These are phyloP conservation scores for Malassezia sp. DNA, from an alignment of 1,284 basidiomycete genomes.

Conservation along the genomic window DNA sequence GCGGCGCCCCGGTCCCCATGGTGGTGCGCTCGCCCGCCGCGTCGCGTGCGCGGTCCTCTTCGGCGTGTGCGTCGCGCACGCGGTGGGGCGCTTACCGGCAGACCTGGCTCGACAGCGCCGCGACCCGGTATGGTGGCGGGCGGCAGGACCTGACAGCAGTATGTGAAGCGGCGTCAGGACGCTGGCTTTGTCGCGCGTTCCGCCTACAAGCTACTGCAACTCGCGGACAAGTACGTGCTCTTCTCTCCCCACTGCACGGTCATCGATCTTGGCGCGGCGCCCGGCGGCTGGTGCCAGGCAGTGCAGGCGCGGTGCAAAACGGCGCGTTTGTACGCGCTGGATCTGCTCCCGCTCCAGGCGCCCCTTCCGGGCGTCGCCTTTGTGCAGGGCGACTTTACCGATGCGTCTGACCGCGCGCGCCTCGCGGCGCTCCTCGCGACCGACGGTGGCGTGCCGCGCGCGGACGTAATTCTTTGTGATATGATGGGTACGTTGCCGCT, in stretches of 20 bases:
- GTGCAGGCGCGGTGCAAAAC: conserved; percentile 3
- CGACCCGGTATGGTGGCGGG: neutral
- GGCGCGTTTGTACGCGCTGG: conserved; percentile 24
- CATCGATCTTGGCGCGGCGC: conserved; percentile 37
- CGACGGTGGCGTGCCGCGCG: neutral
- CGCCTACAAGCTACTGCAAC: conserved; percentile 35
- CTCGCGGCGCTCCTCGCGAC: conserved; percentile 10
- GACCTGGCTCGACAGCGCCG: conserved; percentile 8
- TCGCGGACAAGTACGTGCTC: conserved; percentile 27
- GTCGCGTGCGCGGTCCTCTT: too few species aligned
- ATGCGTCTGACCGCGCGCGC: conserved; percentile 10
- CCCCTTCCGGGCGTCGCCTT: conserved; percentile 2
- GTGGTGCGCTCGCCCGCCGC: too few species aligned
- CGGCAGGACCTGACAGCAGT: neutral
- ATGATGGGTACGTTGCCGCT: conserved; percentile 41
- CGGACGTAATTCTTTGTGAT: conserved; percentile 36
- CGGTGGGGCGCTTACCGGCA: too few species aligned
- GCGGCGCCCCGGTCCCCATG: too few species aligned
- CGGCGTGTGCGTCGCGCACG: too few species aligned
- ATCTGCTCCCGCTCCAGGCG: conserved; percentile 21
- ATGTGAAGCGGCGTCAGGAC: conserved; percentile 1
- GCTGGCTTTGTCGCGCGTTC: conserved; percentile 27
- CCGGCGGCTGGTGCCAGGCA: conserved; percentile 39
- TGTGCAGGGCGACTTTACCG: conserved; percentile 33
- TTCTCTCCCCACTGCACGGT: conserved; percentile 22